Base-by-base conservation (phyloP, 768 basidiomycete genomes). In the Psilocybe azurescens region DNA sequence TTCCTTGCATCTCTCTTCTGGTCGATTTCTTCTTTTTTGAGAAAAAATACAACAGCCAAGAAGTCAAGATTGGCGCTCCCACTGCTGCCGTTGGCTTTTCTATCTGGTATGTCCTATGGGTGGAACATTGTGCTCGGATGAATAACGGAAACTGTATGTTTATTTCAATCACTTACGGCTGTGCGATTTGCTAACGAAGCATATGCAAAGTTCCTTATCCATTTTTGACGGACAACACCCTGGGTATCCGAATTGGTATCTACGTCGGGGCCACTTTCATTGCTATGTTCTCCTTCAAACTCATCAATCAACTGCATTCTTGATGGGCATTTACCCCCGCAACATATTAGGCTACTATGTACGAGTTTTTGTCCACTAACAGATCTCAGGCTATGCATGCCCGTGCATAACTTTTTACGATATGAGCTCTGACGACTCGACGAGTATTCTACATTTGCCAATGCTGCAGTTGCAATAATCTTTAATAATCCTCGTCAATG, bases 121-220 rank as follows among this genome's bases (percentile, higher is more conserved):
- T 86, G 1, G 93, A 95, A 67, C 83, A 85, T 64, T 89, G 86
- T 63, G 87, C 87, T 0, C 74, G 69, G 6, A 81, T 77, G 71
- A 93, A 91, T 62, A 93, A 91, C 62, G 85, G 84, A 5, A 70
- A 69, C 2, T 92, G 89, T 91, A 64, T 74, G 87, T 82, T n/a
- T 16, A 7, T 47, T 29, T 54, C 18, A 47, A 13, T 39, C 5
- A 49, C 13, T 9, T 59, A 9, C n/a, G 29, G 20, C 53, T 32
- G 29, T n/a, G 30, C 49, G 44, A 30, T 41, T 46, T 53, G 14
- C 41, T 44, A 5, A 44, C 14, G 41, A 14, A 68, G 44, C 14
- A 44, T 33, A n/a, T 14, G 20, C 20, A 4, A 59, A 91, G 90
- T 93, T 77, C 91, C 93, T 29, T 94, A 95, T 74, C 93, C 93